Base-by-base conservation (phyloP, 2,329 filamentous ascomycete species). In the Sphaerulina vaccinii region DNA sequence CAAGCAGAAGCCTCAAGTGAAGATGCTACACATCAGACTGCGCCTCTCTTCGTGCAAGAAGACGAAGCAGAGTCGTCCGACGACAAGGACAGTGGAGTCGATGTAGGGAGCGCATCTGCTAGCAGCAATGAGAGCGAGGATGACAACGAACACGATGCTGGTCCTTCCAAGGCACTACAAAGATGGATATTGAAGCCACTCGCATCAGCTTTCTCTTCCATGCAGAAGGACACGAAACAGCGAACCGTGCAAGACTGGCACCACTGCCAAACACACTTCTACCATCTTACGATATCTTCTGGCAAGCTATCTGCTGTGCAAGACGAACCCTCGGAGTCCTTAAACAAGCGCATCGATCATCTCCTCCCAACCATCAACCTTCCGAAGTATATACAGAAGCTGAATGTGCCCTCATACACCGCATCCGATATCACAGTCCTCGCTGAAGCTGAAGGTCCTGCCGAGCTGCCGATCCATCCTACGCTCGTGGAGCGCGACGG, bases 361-460 rank as follows among this genome's bases (percentile, higher is more conserved):
- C 52, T 67, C 24, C 57, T 65, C 1, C 66, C 65, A 2, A 48
- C 57, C 8, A 62, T 68, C 37, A 50, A 56, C 2, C 51, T 70
- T 1, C 68, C 67, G n/a, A 70, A 70, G 45, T 69, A 70, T 45
- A 61, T 68, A 18, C 58, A 56, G 24, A 54, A 62, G n/a, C 54
- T 68, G 21, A 45, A 58, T n/a, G 53, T 66, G 6, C 65, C 63
- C 1, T 51, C 47, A 2, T 57, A 59, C 24, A 46, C 48, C 23
- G 63, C 64, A 3, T 47, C 53, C 10, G 65, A 67, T 3, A 49
- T 68, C 21, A 57, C 42, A 7, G 61, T 68, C 8, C 23, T 66
- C 11, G 42, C 45, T 16, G 47, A 50, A 38, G 53, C 54, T 27
- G 54, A 55, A 33, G 58, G 58, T 39, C 55, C 58, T 27, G 56